A percentile compares a stretch with the other conserved stretches of the same genome.
Conservation (phyloP, 768 basidiomycete genomes). For the Suillus bovinus region DNA sequence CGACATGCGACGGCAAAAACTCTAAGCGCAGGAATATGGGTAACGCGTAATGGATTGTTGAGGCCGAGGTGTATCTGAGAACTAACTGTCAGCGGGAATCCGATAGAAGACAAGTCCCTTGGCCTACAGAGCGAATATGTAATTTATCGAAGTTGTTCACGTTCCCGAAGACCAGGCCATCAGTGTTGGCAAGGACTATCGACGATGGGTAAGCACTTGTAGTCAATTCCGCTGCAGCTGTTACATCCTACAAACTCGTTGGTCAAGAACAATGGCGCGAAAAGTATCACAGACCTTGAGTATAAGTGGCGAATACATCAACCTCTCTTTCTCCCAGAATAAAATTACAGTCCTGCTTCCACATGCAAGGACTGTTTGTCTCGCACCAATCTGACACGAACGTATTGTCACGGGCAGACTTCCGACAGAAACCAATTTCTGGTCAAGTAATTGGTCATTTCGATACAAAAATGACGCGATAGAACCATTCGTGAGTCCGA, state of each 20-base stretch:
- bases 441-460: slow-evolving; percentile 41
- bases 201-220: slow-evolving; percentile 48
- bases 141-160: slow-evolving; percentile 72
- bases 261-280: slow-evolving; percentile 7
- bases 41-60: slow-evolving; percentile 69
- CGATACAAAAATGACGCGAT: slow-evolving; percentile 56
- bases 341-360: slow-evolving; percentile 72
- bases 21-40: slow-evolving; percentile 52
- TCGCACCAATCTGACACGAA: slow-evolving; percentile 53
- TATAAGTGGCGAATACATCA: slow-evolving; percentile 71
- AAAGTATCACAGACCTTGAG: slow-evolving; percentile 50
- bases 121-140: slow-evolving; percentile 73
- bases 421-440: slow-evolving; percentile 66
- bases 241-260: slow-evolving; percentile 45
- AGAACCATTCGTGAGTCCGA: slow-evolving; percentile 76
- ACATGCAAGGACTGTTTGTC: slow-evolving; percentile 63
- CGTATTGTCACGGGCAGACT: slow-evolving; percentile 63
- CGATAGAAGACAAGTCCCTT: not conserved
- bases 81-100: slow-evolving; percentile 4
- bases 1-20: slow-evolving; percentile 68
- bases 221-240: slow-evolving; percentile 52
- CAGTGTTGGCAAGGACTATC: slow-evolving; percentile 57
- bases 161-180: slow-evolving; percentile 61
- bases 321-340: slow-evolving; percentile 61
- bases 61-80: slow-evolving; percentile 67